phyloP scores from a whole-genome alignment of 2,329 filamentous ascomycete genomes.

The Lasiodiplodia hormozganensis region DNA sequence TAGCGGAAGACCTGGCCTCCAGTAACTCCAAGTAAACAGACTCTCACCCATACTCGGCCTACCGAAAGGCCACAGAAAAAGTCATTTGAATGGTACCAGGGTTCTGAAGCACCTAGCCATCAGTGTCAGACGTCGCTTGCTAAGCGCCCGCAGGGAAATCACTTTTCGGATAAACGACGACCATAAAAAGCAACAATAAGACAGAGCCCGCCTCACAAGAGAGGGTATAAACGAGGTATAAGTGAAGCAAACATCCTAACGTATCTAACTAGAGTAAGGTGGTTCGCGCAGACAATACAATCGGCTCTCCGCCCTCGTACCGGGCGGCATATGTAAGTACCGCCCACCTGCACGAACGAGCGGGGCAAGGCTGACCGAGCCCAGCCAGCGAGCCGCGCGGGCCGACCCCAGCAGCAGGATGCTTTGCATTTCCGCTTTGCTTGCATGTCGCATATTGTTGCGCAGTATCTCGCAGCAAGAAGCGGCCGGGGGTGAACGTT shows the following conservation, averaged over 20 bases:
- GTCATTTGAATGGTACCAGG: background rate
- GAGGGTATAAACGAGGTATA: background rate
- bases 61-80: too few relatives aligned
- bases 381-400: background rate
- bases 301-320: conserved; percentile 7
- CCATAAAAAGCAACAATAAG: background rate
- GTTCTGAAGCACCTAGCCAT: background rate
- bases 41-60: background rate
- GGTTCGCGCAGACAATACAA: background rate
- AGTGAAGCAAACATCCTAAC: too few relatives aligned
- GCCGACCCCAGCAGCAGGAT: background rate
- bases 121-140: background rate
- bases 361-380: background rate
- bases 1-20: background rate
- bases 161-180: background rate
- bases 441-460: background rate
- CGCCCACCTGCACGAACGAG: background rate
- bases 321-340: background rate
- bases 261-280: too few relatives aligned
- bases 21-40: background rate
- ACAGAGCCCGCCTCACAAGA: background rate
- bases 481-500: background rate
- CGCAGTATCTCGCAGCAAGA: background rate
- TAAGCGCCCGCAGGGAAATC: background rate
- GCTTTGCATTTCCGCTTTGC: background rate